Evolutionary conservation across 2,329 filamentous ascomycete genomes (phyloP).

Genomic region (Fusarium incarnatum): DNA sequence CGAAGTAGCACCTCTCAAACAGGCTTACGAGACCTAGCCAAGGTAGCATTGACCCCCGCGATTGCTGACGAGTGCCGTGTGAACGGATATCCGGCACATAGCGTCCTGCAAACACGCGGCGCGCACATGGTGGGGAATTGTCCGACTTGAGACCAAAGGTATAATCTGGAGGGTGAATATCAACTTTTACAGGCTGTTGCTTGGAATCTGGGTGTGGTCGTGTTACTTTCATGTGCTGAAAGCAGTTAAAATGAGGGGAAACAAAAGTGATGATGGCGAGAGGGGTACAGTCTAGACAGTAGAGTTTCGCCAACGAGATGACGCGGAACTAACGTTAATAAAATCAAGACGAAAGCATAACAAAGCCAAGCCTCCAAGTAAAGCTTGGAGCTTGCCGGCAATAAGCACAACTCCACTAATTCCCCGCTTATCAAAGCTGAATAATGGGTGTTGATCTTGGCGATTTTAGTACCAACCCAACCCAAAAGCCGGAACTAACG

Average conservation of each 20-base stretch:
- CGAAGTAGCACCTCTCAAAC: constrained; percentile 29
- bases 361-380: not conserved
- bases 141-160: not conserved
- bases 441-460: not conserved
- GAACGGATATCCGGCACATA: constrained; percentile 34
- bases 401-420: not conserved
- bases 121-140: not conserved
- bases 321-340: not conserved
- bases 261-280: not conserved
- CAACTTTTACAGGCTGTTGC: not conserved
- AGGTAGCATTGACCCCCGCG: constrained; percentile 13
- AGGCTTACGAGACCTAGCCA: constrained; percentile 16
- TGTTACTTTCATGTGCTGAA: not conserved
- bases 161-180: not conserved
- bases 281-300: not conserved
- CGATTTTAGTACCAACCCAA: not conserved
- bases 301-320: not conserved
- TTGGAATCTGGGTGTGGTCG: not conserved
- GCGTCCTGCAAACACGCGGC: not conserved
- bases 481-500: not conserved
- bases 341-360: not conserved
- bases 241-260: constrained; percentile 6
- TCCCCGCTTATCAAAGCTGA: constrained; percentile 2
- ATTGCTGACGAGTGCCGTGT: constrained; percentile 15
- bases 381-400: not conserved